These are phyloP conservation scores for Syzygium oleosum DNA, from an alignment of 345 rosid species.

Conservation along the genomic window DNA sequence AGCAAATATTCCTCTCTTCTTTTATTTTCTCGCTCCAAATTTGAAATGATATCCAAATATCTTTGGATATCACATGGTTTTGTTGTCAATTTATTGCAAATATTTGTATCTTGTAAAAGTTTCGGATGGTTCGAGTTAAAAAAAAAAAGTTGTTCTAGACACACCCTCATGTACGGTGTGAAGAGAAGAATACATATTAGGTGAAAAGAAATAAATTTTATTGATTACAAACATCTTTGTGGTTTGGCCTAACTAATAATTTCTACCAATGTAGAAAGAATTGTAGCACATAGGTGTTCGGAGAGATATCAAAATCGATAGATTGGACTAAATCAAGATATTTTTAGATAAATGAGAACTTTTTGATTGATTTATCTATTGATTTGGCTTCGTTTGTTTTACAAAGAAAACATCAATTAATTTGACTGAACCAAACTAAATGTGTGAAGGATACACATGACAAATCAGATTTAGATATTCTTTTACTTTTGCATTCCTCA, in stretches of 20 bases:
- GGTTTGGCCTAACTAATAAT: background rate
- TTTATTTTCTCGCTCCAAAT: background rate
- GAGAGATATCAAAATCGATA: background rate
- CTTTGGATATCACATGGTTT: background rate
- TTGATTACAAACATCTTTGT: background rate
- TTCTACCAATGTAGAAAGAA: background rate
- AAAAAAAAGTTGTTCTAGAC: background rate
- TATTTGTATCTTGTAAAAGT: background rate
- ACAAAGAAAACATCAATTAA: background rate
- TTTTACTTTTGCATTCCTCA: background rate
- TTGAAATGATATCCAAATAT: background rate
- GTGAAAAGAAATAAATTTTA: background rate
- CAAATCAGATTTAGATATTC: background rate
- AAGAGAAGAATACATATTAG: background rate
- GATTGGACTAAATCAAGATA: background rate
- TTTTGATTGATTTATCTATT: background rate
- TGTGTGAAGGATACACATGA: background rate
- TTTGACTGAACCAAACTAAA: background rate
- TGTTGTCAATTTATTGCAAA: background rate
- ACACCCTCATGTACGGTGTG: background rate
- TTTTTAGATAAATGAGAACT: background rate
- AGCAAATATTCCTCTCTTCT: background rate
- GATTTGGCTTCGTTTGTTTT: background rate
- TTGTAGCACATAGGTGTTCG: background rate
- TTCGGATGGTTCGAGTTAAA: background rate